Evolutionary conservation across 2,329 filamentous ascomycete species (phyloP), one percentile per base, ranked within the genome.

Genomic region (Trichophyton schoenleinii): DNA sequence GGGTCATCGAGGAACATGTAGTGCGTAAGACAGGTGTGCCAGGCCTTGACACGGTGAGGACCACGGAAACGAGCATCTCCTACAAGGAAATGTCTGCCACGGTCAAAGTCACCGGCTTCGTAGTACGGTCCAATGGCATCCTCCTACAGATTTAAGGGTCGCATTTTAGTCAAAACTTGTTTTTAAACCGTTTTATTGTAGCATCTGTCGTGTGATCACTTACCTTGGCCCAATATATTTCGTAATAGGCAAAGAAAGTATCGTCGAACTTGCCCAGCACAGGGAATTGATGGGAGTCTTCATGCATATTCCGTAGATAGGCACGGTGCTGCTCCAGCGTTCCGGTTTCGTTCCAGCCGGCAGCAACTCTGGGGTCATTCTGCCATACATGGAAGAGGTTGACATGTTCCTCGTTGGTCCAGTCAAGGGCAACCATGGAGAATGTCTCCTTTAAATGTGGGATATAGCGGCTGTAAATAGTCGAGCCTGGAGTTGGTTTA

Each of bases 341-440:
- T 36, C 88, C 88, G 1, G 86, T 88, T 75, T 89, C 84, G 69
- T 89, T 88, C 88, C 88, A 91, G 3, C 87, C 87, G 68, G 86
- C 82, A 3, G 87, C 87, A 36, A 92, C 88, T 58, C 88, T 86
- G 59, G 88, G 88, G 69, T 91, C 88, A 69, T 92, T 92, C 74
- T 91, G 88, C 88, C 88, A 92, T 61, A 79, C 79, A 73, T 91
- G 85, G 77, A 92, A 91, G 3, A 89, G 78, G 15, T 78, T 74
- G 58, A 91, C 74, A 72, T 92, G 87, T 67, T 82, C 78, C 0
- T 76, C 69, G 68, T 88, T 77, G 36, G 79, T 69, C 73, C 82
- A 88, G 71, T 91, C 85, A 1, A 92, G 79, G 9, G 83, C 84
- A n/a, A 87, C 79, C 78, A 91, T 87, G 63, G 85, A 88, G 71